phyloP scores from a whole-genome alignment of 208 protist species.

The Crithidia acanthocephali region DNA sequence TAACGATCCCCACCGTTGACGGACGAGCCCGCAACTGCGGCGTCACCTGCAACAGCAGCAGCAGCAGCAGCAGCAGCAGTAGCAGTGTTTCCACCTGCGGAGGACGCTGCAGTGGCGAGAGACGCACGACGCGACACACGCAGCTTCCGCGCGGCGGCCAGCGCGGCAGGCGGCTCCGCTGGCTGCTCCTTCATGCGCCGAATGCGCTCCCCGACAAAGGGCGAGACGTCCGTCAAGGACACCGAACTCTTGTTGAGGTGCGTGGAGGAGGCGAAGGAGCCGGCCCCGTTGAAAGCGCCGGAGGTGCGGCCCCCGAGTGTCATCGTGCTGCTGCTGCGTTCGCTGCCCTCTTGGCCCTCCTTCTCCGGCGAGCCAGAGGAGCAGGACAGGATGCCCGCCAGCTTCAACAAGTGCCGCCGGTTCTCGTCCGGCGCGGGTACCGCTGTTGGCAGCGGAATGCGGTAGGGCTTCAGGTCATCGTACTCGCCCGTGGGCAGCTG shows the following conservation, averaged over 20 bases:
- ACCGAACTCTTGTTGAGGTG: not conserved
- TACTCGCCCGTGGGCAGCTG: conserved; percentile 10
- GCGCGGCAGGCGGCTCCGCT: not conserved
- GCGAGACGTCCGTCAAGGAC: conserved; percentile 7
- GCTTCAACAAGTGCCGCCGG: not conserved
- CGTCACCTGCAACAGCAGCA: no score
- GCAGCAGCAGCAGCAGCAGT: no score
- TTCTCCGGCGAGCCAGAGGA: not conserved
- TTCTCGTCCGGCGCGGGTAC: conserved; percentile 23
- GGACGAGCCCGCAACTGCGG: no score
- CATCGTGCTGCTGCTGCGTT: not conserved
- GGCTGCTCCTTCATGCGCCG: conserved; percentile 16
- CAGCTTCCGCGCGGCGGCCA: not conserved
- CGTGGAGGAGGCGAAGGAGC: conserved; percentile 8
- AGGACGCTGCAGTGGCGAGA: not conserved
- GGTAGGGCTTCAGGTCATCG: conserved; percentile 26
- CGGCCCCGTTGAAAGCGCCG: not conserved
- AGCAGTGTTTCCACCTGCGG: not conserved
- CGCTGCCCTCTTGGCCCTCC: not conserved
- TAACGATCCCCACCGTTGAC: not conserved
- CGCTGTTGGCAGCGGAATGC: conserved; percentile 26
- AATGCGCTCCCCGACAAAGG: conserved; percentile 7
- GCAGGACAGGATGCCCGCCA: not conserved
- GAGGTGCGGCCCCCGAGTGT: not conserved
- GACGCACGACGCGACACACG: not conserved